These are phyloP conservation scores for Nothophoma quercina DNA, from an alignment of 2,329 filamentous ascomycete genomes.

Conservation along the genomic window DNA sequence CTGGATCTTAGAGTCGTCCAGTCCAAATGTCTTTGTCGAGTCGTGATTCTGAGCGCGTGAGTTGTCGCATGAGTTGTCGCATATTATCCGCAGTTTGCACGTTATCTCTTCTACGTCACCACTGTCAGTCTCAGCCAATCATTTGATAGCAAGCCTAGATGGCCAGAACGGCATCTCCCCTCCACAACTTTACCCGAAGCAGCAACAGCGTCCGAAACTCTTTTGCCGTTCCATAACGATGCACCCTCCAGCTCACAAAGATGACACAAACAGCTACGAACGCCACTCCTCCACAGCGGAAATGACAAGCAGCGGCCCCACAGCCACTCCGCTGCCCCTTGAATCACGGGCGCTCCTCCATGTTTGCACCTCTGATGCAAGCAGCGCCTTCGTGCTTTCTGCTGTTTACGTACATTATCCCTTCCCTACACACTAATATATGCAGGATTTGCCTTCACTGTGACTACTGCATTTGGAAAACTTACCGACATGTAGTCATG, in stretches of 20 bases:
- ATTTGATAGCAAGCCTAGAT: neutral
- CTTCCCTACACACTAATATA: slow-evolving; percentile 10
- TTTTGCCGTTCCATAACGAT: neutral
- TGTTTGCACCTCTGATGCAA: slow-evolving; percentile 1
- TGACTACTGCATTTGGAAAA: slow-evolving; percentile 1
- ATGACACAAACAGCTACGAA: neutral
- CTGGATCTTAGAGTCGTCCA: too few relatives aligned
- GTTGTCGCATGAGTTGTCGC: too few relatives aligned
- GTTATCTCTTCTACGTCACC: slow-evolving; percentile 3
- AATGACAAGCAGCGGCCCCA: slow-evolving; percentile 12
- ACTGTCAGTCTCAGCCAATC: neutral
- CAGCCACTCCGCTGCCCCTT: slow-evolving; percentile 14
- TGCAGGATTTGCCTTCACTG: neutral
- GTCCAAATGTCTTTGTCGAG: too few relatives aligned
- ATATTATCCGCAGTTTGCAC: neutral
- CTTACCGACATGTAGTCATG: slow-evolving; percentile 4
- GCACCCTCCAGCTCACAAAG: neutral
- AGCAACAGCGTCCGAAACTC: slow-evolving; percentile 12
- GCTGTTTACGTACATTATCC: slow-evolving; percentile 11
- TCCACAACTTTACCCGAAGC: slow-evolving; percentile 8
- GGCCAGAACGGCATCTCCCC: slow-evolving; percentile 1
- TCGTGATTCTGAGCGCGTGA: too few relatives aligned
- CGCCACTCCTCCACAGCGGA: slow-evolving; percentile 8
- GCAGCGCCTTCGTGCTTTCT: slow-evolving; percentile 7
- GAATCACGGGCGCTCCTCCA: slow-evolving; percentile 1